Percentiles rank a stretch among this genome's conserved stretches.
phyloP scores from a whole-genome alignment of 2,329 filamentous ascomycete species.

The Trichophyton rubrum region DNA sequence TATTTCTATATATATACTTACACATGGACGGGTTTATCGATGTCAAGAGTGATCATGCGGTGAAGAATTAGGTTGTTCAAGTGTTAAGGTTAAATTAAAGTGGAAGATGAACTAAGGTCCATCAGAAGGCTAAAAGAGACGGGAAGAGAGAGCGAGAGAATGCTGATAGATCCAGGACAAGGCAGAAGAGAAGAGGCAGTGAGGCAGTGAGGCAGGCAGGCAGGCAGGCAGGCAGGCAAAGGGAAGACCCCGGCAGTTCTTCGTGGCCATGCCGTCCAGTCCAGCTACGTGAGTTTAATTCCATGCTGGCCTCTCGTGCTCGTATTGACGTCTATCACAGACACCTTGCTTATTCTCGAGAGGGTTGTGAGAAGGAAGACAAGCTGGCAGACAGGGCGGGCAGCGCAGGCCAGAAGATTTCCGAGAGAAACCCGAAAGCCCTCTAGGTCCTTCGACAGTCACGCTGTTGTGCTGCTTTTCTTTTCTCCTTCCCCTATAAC shows the following conservation, averaged over 20 bases:
- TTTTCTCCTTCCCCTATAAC: no score
- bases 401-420: background rate
- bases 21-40: background rate
- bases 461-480: no score
- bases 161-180: no score
- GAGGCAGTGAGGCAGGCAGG: background rate
- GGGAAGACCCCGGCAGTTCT: background rate
- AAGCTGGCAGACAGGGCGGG: background rate
- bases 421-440: background rate
- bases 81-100: constrained; percentile 3
- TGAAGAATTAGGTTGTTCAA: background rate
- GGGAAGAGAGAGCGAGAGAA: background rate
- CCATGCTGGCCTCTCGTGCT: background rate
- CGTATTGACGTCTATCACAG: background rate
- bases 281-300: background rate
- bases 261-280: background rate
- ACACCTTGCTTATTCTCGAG: background rate
- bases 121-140: background rate
- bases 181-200: no score
- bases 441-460: no score
- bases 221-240: background rate
- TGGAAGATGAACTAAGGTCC: background rate
- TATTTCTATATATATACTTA: background rate
- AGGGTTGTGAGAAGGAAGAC: background rate
- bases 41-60: background rate